These are phyloP conservation scores for Venustampulla echinocandica DNA, from an alignment of 495 filamentous ascomycete species.

Conservation along the genomic window DNA sequence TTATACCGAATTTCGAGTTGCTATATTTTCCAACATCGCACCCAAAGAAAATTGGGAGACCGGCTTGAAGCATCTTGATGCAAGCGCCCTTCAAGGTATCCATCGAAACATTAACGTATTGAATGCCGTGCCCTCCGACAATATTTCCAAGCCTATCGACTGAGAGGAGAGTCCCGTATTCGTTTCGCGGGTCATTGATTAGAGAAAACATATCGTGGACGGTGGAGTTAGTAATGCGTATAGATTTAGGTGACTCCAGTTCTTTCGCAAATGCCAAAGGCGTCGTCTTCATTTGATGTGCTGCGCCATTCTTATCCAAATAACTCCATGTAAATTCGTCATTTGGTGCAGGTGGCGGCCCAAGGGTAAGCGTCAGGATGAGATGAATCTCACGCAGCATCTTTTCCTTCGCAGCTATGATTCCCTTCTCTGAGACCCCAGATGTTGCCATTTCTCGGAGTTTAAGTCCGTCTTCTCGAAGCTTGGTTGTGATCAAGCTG, in stretches of 20 bases:
- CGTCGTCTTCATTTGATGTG: conserved; percentile 48
- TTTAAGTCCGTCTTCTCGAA: conserved; percentile 69
- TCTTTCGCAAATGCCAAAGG: conserved; percentile 60
- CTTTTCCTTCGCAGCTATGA: conserved; percentile 51
- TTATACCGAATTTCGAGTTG: conserved; percentile 55
- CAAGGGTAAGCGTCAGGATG: conserved; percentile 69
- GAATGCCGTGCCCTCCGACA: conserved; percentile 57
- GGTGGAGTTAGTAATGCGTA: conserved; percentile 37
- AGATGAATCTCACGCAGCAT: conserved; percentile 72
- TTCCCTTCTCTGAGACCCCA: conserved; percentile 12
- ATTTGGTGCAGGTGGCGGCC: conserved; percentile 59
- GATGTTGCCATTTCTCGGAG: conserved; percentile 44
- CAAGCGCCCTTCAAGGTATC: conserved; percentile 58
- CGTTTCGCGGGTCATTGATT: conserved; percentile 75
- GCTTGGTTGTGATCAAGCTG: conserved; percentile 69
- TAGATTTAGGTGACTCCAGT: conserved; percentile 35
- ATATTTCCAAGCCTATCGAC: conserved; percentile 75
- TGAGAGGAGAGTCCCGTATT: conserved; percentile 58
- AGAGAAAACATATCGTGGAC: conserved; percentile 62
- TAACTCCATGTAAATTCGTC: conserved; percentile 70
- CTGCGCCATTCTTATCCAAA: conserved; percentile 55
- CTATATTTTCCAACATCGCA: conserved; percentile 78
- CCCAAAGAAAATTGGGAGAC: conserved; percentile 79
- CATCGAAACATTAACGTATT: conserved; percentile 78
- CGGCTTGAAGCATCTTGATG: conserved; percentile 65